Conservation (phyloP, 2,329 filamentous ascomycete species). For the Lecanoromycetidae sp. region DNA sequence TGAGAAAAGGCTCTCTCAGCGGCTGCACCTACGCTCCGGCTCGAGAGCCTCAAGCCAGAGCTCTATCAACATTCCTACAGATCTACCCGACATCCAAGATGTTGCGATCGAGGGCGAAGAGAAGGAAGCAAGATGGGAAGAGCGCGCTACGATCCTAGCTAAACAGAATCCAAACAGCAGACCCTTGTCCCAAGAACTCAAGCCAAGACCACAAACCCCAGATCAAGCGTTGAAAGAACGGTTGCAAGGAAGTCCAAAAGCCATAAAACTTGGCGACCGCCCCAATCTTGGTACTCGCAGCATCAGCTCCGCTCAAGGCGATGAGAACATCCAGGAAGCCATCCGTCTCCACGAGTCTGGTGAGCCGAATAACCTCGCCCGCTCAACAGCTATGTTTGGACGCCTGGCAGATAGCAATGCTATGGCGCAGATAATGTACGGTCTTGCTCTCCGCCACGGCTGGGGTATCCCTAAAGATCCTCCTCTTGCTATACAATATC, state of each 20-base stretch:
- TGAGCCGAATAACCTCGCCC: constrained; percentile 42
- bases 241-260: not conserved
- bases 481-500: constrained; percentile 63
- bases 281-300: constrained; percentile 11
- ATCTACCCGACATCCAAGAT: constrained; percentile 61
- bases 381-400: constrained; percentile 76
- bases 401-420: constrained; percentile 85
- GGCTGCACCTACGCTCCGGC: constrained; percentile 50
- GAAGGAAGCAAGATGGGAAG: constrained; percentile 75
- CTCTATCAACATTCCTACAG: constrained; percentile 62
- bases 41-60: constrained; percentile 41
- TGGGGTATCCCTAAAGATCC: constrained; percentile 76
- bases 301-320: constrained; percentile 22
- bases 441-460: constrained; percentile 79
- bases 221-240: not conserved
- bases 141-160: constrained; percentile 79
- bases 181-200: constrained; percentile 19
- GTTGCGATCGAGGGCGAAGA: constrained; percentile 38
- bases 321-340: constrained; percentile 77
- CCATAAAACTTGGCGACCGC: not conserved
- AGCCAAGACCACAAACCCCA: not conserved
- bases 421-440: constrained; percentile 88
- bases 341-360: constrained; percentile 84
- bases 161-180: constrained; percentile 40
- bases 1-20: constrained; percentile 45